Conservation (phyloP, 768 basidiomycete species). For the Rubroboletus pulcherrimus region DNA sequence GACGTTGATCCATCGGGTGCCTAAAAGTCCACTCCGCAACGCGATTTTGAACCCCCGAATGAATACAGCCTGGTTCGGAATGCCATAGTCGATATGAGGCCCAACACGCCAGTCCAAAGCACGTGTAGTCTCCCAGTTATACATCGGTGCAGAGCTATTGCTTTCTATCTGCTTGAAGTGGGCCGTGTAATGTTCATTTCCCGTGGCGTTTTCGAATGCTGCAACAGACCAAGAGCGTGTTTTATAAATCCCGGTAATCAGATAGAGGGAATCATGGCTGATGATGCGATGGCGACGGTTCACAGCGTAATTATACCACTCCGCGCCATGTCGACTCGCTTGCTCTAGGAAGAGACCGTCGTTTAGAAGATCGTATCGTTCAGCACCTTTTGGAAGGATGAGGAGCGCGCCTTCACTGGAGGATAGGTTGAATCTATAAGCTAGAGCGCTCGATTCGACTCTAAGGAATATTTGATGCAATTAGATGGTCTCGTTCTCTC, state of each 20-base stretch:
- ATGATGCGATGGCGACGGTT: background rate
- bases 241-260: background rate
- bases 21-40: background rate
- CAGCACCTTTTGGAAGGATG: background rate
- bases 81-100: background rate
- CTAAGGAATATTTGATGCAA: background rate
- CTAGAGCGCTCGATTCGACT: background rate
- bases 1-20: background rate
- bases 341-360: background rate
- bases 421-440: background rate
- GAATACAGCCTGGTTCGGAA: constrained; percentile 17
- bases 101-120: background rate
- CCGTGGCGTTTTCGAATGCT: background rate
- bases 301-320: background rate
- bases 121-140: background rate
- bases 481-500: background rate
- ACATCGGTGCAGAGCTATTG: background rate
- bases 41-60: constrained; percentile 18
- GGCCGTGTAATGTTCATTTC: background rate
- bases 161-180: background rate
- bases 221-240: constrained; percentile 25
- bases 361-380: background rate
- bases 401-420: background rate
- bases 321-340: background rate
- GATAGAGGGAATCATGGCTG: background rate